Evolutionary conservation across 2,329 filamentous ascomycete species (phyloP), one percentile per base, ranked within the genome.

Genomic region (Fusarium sp.): DNA sequence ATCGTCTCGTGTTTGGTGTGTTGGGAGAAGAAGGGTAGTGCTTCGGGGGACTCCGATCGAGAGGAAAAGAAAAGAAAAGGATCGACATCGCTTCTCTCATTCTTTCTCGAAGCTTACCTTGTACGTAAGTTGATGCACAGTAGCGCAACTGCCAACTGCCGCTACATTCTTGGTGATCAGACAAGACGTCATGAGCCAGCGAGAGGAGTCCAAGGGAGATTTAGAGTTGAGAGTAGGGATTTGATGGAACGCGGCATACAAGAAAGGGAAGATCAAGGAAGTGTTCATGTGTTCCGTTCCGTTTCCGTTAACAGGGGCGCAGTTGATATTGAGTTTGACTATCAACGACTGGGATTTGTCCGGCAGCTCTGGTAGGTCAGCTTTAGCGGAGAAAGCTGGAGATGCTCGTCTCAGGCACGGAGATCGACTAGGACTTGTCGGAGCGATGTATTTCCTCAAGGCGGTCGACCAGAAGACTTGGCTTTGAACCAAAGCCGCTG

Each of bases 401-500:
- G 71, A 62, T 74, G 30, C 42, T 68, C 60, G 71, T 74, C 71
- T 74, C 71, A 74, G 71, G 71, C 72, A 74, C 59, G 56, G 56
- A 69, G 71, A 74, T 74, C 71, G 63, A 58, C 63, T 42, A 48
- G 57, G 26, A 56, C 41, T 57, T 72, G 48, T 72, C 69, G 69
- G 69, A 39, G 69, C 69, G 56, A 67, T 41, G 54, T 17, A 48
- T 41, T 67, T 39, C 53, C 72, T 71, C 36, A 66, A 74, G 71
- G 71, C 48, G 67, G 71, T 64, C 36, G 63, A 74, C 42, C 71
- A 73, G 64, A 71, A 72, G 71, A 77, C 69, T 68, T 77, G 75
- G 75, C 75, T 74, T 75, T 75, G 68, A 64, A 62, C 73, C 71
- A 65, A 76, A 69, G 67, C 74, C 73, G 70, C 75, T 76, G 76